phyloP scores from a whole-genome alignment of 345 rosid genomes.

The Salix exigua region DNA sequence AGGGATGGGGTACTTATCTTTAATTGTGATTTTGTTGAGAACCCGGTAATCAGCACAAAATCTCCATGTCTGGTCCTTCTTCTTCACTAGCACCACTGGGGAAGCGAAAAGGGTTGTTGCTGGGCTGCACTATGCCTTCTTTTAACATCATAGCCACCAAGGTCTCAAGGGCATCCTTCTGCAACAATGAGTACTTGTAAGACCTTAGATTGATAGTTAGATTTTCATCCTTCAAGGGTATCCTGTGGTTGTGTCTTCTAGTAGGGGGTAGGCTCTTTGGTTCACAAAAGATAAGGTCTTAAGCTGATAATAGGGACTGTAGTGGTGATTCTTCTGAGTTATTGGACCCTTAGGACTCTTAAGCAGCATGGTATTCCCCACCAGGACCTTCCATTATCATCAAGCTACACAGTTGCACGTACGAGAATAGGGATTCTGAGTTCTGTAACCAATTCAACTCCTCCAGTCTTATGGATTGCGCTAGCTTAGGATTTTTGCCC shows the following conservation, averaged over 20 bases:
- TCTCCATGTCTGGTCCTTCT: background rate
- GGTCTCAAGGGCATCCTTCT: background rate
- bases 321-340: accelerated
- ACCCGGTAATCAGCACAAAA: background rate
- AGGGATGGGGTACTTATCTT: background rate
- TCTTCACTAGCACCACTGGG: background rate
- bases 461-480: too few species aligned
- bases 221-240: accelerated
- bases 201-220: background rate
- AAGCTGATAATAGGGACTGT: background rate
- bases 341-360: too few species aligned
- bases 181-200: background rate
- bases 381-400: too few species aligned
- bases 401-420: too few species aligned
- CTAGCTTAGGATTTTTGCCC: too few species aligned
- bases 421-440: too few species aligned
- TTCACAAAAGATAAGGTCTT: too few species aligned
- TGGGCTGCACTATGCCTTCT: background rate
- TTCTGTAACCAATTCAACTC: too few species aligned
- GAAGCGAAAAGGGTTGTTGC: background rate
- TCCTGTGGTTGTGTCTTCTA: too few species aligned
- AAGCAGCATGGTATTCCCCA: too few species aligned
- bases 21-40: background rate
- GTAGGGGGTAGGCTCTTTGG: too few species aligned
- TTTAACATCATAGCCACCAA: background rate